Evolutionary conservation across 75 land plant genomes (phyloP).

Genomic region (Pinus albicaulis): DNA sequence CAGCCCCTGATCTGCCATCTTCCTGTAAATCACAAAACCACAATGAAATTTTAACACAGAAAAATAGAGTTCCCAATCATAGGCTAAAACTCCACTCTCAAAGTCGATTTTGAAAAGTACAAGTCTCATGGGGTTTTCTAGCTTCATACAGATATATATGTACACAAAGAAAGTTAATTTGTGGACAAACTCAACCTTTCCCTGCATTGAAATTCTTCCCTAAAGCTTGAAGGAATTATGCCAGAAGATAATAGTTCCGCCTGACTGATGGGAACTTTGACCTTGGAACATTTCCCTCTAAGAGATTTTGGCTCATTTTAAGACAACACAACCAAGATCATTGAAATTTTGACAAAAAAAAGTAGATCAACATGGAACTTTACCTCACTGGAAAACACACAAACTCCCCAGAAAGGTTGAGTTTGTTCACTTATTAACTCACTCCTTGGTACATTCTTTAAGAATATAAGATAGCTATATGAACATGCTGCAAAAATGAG

Average conservation of each 20-base stretch:
- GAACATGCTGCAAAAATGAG: not conserved
- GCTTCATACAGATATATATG: not conserved
- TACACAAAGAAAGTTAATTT: not conserved
- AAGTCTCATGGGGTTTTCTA: too few relatives aligned
- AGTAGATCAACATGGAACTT: not conserved
- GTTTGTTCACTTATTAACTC: too few relatives aligned
- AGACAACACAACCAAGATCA: too few relatives aligned
- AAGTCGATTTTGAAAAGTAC: not conserved
- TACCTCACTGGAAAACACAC: not conserved
- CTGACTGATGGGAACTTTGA: too few relatives aligned
- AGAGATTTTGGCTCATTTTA: too few relatives aligned
- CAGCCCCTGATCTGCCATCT: slow-evolving; percentile 5
- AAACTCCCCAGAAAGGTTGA: not conserved
- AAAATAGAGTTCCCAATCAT: not conserved
- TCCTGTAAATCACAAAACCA: not conserved
- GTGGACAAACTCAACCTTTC: not conserved
- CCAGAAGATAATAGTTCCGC: too few relatives aligned
- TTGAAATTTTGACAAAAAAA: too few relatives aligned
- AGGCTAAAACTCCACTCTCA: not conserved
- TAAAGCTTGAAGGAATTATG: too few relatives aligned
- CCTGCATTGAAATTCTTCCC: too few relatives aligned
- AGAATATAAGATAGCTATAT: too few relatives aligned
- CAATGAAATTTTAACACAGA: not conserved
- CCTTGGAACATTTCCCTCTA: too few relatives aligned
- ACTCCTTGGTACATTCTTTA: too few relatives aligned